Percentiles rank a stretch among this genome's conserved stretches.
These are phyloP conservation scores for Sporisorium scitamineum DNA, from an alignment of 1,284 basidiomycete genomes.

Conservation along the genomic window DNA sequence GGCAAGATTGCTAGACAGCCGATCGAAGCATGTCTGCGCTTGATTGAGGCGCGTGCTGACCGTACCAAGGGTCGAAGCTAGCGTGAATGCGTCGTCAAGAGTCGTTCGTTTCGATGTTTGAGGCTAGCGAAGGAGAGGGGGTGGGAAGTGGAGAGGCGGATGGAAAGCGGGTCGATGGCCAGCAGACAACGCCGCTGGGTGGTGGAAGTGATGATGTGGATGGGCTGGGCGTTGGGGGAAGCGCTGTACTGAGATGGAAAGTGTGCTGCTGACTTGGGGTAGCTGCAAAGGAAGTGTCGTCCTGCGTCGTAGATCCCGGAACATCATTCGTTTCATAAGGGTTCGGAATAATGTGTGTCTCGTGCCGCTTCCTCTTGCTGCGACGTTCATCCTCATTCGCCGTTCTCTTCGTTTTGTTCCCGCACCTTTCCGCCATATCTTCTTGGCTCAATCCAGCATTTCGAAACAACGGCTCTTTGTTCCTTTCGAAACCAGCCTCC, in stretches of 20 bases:
- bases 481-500: not conserved
- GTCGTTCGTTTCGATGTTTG: not conserved
- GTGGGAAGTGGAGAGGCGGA: not conserved
- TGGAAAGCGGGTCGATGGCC: not conserved
- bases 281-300: not conserved
- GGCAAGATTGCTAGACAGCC: not conserved
- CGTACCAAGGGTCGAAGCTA: not conserved
- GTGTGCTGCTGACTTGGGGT: not conserved
- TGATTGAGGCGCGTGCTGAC: not conserved
- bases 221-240: not conserved
- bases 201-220: not conserved
- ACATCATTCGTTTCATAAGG: too few relatives aligned
- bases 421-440: not conserved
- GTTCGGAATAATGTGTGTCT: too few relatives aligned
- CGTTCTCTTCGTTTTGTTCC: not conserved
- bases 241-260: not conserved
- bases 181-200: not conserved
- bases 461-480: not conserved
- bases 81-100: not conserved
- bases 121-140: not conserved
- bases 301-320: not conserved
- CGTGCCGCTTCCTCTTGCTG: not conserved
- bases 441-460: not conserved
- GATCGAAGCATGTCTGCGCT: not conserved
- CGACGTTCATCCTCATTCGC: not conserved